Percentiles rank a stretch among this genome's conserved stretches.
These are phyloP conservation scores for Leccinum cinnamomeum DNA, from an alignment of 1,284 basidiomycete species.

Conservation along the genomic window DNA sequence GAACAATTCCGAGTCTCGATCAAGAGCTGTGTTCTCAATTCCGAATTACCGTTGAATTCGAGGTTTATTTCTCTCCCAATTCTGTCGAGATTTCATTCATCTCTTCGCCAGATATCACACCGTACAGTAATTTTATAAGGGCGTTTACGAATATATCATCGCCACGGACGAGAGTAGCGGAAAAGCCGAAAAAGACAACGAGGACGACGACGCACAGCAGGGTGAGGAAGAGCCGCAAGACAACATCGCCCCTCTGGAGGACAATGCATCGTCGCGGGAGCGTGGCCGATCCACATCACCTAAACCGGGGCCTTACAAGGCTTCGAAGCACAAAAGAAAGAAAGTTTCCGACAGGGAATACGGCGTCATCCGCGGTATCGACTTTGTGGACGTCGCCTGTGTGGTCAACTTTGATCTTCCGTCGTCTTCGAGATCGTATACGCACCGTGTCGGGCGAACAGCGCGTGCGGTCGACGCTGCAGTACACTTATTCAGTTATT, in stretches of 20 bases:
- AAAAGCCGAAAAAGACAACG: constrained; percentile 52
- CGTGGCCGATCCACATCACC: constrained; percentile 9
- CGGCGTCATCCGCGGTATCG: constrained; percentile 94
- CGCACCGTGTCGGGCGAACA: constrained; percentile 94
- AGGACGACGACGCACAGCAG: constrained; percentile 44
- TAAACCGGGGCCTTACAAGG: constrained; percentile 32
- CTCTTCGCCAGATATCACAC: constrained; percentile 76
- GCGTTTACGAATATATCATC: constrained; percentile 98
- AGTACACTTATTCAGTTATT: too few relatives aligned
- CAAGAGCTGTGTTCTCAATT: constrained; percentile 95
- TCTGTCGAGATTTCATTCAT: constrained; percentile 6
- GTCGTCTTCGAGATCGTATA: constrained; percentile 85
- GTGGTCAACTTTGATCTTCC: constrained; percentile 99
- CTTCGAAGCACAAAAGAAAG: constrained; percentile 41
- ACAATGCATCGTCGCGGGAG: neutral
- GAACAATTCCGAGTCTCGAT: constrained; percentile 88
- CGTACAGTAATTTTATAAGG: constrained; percentile 98
- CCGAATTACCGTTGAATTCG: constrained; percentile 93
- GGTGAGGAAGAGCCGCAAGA: constrained; percentile 10
- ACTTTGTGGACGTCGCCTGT: constrained; percentile 98
- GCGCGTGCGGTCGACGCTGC: constrained; percentile 64
- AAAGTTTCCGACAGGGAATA: constrained; percentile 72
- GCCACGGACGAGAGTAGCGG: constrained; percentile 88
- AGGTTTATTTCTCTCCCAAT: constrained; percentile 42
- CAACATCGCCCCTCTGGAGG: neutral